Base-by-base conservation (phyloP, 331 rosid genomes). In the Erythrophleum ivorense region DNA sequence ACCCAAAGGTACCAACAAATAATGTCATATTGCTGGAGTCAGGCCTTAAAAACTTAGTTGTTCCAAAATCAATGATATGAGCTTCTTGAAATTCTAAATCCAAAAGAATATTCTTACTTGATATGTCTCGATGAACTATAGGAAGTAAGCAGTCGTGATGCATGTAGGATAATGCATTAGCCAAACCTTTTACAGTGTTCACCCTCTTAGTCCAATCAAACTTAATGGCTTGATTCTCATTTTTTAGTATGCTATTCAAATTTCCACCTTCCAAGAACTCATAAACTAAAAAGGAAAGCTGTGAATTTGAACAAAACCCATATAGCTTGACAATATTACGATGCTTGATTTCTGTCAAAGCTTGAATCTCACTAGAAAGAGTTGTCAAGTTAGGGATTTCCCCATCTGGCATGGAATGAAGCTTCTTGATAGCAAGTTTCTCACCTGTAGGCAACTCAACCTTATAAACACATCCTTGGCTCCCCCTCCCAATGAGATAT, bases 51-150 rank as follows among this genome's bases (percentile, higher is more conserved):
- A 81, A 38, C 55, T 77, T 81, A 24, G 29, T 24, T 24, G 29
- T 24, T 24, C 29, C 29, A 24, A 24, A 24, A 24, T 24, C 29
- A 24, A 24, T 24, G 29, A 24, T 24, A 1, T 24, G 29, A 24
- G 29, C 29, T 66, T 72, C 80, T 45, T 6, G 50, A 68, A 38
- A 66, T 16, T 81, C 85, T 18, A 21, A 72, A 78, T 81, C 80
- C 18, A 85, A n/a, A 19, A 85, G 80, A 66, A 85, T 33, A 68
- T 85, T 85, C 71, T 85, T 85, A 83, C 85, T 77, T 14, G 88
- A 81, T 77, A 85, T 77, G 74, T 85, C 88, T 0, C 88, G 88
- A 78, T 85, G 88, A 78, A 85, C 69, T 15, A 81, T 81, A 45
- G 88, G 85, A 58, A 73, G 74, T 85, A 24, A 24, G 29, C 29